Base-by-base conservation (phyloP, 2,329 filamentous ascomycete species). In the Penicillium capsulatum region DNA sequence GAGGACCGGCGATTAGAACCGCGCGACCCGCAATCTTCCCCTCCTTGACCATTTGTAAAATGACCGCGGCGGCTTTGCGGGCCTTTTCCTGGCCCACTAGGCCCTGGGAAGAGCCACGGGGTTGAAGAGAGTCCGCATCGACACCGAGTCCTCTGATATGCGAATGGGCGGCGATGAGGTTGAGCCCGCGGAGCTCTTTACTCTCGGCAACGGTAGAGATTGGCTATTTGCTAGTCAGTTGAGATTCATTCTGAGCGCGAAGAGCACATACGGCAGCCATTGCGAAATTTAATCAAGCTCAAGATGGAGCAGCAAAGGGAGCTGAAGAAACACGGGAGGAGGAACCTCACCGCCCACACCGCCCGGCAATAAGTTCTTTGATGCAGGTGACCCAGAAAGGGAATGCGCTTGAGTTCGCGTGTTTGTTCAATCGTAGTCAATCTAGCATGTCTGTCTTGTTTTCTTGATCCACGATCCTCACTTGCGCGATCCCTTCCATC, bases 41-140 rank as follows among this genome's bases (percentile, higher is more conserved):
- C 62, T 96, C 89, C 71, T 94, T 96, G 58, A 94, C 94, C 92
- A 98, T 98, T 73, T 95, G 89, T 46, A 98, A 72, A 57, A 98
- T 94, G 34, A 98, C 85, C 1, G 91, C 92, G 3, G 92, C 92
- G 7, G 92, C 92, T 69, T 96, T 97, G 45, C 92, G 83, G 40
- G 92, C 92, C 74, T 95, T 95, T 60, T 94, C 84, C 70, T 98
- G 92, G 31, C 92, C 92, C 7, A 98, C 91, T 4, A 98, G 80
- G 24, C 92, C 92, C 66, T 98, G 92, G 10, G 91, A 94, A 33
- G 84, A 77, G 17, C 79, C 69, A 44, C 91, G 82, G 14, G 92
- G 90, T 60, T 95, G 90, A 51, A 98, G 76, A 5, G 88, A 92
- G 61, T 94, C 89, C 43, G 81, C 73, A 73, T 97, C 90, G 57